Percentiles rank a stretch among this genome's conserved stretches.
These are phyloP conservation scores for Paecilomyces sp. DNA, from an alignment of 2,329 filamentous ascomycete species.

Conservation along the genomic window DNA sequence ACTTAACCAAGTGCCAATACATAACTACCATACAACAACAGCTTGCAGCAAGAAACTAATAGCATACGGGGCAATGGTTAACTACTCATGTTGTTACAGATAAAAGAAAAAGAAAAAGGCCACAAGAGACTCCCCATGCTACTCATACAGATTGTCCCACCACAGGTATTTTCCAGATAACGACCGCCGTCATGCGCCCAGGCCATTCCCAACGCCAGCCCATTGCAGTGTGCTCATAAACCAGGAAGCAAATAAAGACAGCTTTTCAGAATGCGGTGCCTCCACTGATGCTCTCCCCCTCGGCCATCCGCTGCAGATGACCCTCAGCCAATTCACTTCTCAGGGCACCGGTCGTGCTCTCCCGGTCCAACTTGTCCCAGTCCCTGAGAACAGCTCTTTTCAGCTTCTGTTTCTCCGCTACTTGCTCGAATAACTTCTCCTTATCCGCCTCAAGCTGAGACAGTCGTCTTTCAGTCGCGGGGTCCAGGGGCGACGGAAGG, in stretches of 20 bases:
- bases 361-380: slow-evolving; percentile 42
- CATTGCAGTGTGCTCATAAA: not conserved
- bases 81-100: not conserved
- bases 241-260: not conserved
- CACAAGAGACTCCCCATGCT: not conserved
- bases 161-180: not conserved
- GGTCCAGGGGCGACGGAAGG: slow-evolving; percentile 30
- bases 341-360: slow-evolving; percentile 39
- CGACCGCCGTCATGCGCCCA: not conserved
- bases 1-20: too few species aligned
- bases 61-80: too few species aligned
- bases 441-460: slow-evolving; percentile 38
- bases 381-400: slow-evolving; percentile 38
- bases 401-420: slow-evolving; percentile 35
- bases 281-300: slow-evolving; percentile 35
- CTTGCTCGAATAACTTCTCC: slow-evolving; percentile 37
- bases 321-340: slow-evolving; percentile 43
- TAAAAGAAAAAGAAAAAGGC: not conserved
- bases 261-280: slow-evolving; percentile 29
- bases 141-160: not conserved
- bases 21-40: not conserved
- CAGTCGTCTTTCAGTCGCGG: slow-evolving; percentile 36
- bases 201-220: not conserved
- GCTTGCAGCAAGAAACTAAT: not conserved
- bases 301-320: slow-evolving; percentile 39